Conservation (phyloP, 116 monocot species). For the Trichopus zeylanicus region DNA sequence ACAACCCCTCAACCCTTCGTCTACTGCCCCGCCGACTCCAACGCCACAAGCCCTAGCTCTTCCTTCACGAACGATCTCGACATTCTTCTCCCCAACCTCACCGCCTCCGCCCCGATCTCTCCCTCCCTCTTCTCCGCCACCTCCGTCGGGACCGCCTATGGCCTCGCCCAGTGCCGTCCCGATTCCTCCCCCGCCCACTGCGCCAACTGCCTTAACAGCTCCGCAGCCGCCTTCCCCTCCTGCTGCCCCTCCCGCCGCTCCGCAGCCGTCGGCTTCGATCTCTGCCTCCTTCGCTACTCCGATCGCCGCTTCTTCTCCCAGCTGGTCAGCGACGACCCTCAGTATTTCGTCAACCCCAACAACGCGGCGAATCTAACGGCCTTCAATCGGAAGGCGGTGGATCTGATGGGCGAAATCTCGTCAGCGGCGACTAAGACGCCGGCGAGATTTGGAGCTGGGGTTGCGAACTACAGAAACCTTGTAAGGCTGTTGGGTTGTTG, state of each 20-base stretch:
- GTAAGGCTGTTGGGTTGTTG: too few relatives aligned
- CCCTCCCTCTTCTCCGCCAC: not conserved
- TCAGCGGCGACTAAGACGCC: too few relatives aligned
- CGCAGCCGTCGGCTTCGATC: not conserved
- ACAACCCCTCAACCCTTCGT: too few relatives aligned
- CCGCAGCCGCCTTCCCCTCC: not conserved
- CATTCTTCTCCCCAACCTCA: not conserved
- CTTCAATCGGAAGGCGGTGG: too few relatives aligned
- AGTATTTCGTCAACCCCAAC: too few relatives aligned
- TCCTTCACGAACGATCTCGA: slow-evolving; percentile 1
- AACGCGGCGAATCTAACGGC: too few relatives aligned
- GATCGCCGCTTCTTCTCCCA: slow-evolving; percentile 4
- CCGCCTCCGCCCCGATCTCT: not conserved
- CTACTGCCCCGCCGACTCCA: slow-evolving; percentile 1
- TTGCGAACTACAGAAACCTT: too few relatives aligned
- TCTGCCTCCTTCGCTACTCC: too few relatives aligned
- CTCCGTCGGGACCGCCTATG: not conserved
- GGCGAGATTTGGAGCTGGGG: too few relatives aligned
- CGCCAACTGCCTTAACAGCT: not conserved
- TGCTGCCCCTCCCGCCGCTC: not conserved
- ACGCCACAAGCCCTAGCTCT: slow-evolving; percentile 4
- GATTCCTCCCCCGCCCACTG: not conserved
- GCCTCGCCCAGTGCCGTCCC: slow-evolving; percentile 10
- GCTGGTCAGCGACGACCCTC: too few relatives aligned
- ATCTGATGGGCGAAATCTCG: too few relatives aligned